Evolutionary conservation across 768 basidiomycete genomes (phyloP), one percentile per base, ranked within the genome.

Genomic region (Rickenella mellea): DNA sequence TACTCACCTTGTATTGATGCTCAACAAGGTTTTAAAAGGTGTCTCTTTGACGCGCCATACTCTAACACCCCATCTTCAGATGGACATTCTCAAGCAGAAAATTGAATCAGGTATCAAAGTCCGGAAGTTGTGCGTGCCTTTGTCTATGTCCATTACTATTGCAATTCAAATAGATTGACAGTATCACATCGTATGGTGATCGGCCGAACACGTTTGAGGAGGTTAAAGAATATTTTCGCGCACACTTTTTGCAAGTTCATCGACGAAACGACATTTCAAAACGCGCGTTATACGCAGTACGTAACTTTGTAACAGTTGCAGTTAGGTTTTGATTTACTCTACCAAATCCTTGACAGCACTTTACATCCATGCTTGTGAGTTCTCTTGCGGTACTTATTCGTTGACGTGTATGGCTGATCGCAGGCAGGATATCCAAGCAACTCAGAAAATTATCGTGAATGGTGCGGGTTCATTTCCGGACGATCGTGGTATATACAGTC

Each of bases 201-300:
- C 71, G 85, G 19, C 69, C 79, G 25, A 87, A 89, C 49, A 74
- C 71, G 40, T 85, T 68, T 56, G 74, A 81, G 50, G 71, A 72
- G 15, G 86, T 80, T 12, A 71, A 84, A 27, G 73, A 78, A 39
- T 89, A 90, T 52, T 89, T 90, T 66, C 74, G 76, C n/a, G 73
- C 80, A n/a, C 87, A 89, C 57, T 90, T 90, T 54, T 62, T 78
- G 21, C 82, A 84, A 48, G 78, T 78, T 9, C 83, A 89, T 56
- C 70, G 73, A 52, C 71, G 74, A 48, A 78, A 79, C 46, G 82
- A 84, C 52, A 60, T 64, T 24, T 67, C 69, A 14, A 67, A 68
- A 43, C 70, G 84, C 32, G 70, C 70, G 37, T 64, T 87, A 14
- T 86, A 77, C 55, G 69, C 76, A 36, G 80, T 83, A 52, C 57